Conservation (phyloP, 192 early-diverging fungal genomes). For the Radiomyces spectabilis region DNA sequence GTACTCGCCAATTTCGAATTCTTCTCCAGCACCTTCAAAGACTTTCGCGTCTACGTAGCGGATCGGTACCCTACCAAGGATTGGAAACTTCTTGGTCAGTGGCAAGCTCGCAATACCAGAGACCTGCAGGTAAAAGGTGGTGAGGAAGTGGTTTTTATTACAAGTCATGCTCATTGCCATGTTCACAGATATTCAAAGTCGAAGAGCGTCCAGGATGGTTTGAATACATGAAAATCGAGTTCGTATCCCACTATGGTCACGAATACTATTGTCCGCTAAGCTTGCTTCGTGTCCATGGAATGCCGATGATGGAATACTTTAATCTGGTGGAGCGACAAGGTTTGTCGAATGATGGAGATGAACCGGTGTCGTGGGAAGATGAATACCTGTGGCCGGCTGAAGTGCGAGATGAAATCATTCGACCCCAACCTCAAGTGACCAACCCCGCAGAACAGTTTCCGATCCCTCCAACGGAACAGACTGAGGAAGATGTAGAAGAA, state of each 20-base stretch:
- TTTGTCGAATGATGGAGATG: slow-evolving; percentile 26
- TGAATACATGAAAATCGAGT: slow-evolving; percentile 83
- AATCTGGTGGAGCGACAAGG: slow-evolving; percentile 46
- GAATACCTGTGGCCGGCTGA: slow-evolving; percentile 24
- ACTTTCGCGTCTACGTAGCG: slow-evolving; percentile 72
- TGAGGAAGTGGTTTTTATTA: slow-evolving; percentile 45
- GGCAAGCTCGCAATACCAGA: slow-evolving; percentile 78
- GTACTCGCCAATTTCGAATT: slow-evolving; percentile 94
- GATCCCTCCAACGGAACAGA: background rate
- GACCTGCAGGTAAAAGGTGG: slow-evolving; percentile 71
- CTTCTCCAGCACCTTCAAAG: slow-evolving; percentile 90
- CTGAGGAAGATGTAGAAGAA: slow-evolving; percentile 6
- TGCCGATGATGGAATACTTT: slow-evolving; percentile 87
- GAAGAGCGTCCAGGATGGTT: slow-evolving; percentile 68
- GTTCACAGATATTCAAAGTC: slow-evolving; percentile 77
- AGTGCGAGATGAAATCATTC: slow-evolving; percentile 22
- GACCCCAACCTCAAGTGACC: slow-evolving; percentile 3
- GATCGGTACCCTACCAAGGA: slow-evolving; percentile 54
- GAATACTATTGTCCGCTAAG: slow-evolving; percentile 95
- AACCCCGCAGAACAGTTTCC: slow-evolving; percentile 15
- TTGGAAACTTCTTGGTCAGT: slow-evolving; percentile 81
- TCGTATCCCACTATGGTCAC: slow-evolving; percentile 78
- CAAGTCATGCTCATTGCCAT: too few species aligned
- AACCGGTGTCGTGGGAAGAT: slow-evolving; percentile 3
- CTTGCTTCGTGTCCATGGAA: slow-evolving; percentile 80